phyloP scores from a whole-genome alignment of 225 moss, liverwort and hornwort species.

The Pseudisothecium myosuroides region DNA sequence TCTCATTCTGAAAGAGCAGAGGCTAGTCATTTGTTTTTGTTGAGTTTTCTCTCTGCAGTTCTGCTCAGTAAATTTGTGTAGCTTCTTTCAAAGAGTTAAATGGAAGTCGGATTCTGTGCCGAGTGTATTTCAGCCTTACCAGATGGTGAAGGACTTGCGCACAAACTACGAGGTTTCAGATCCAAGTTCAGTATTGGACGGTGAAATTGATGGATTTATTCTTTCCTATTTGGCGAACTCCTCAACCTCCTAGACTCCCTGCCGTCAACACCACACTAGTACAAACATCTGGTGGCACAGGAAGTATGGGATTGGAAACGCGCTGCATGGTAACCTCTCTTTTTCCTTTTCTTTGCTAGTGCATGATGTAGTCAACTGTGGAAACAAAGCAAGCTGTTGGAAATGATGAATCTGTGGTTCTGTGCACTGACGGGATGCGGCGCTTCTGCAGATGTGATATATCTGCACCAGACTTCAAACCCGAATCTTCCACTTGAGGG shows the following conservation, averaged over 20 bases:
- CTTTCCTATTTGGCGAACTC: slow-evolving; percentile 57
- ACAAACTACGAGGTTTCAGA: slow-evolving; percentile 81
- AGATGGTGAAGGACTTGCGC: slow-evolving; percentile 94
- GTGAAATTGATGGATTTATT: slow-evolving; percentile 81
- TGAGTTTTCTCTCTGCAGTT: neutral
- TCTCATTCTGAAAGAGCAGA: neutral
- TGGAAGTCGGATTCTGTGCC: neutral
- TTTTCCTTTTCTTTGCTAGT: neutral
- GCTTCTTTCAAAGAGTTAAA: neutral
- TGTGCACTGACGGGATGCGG: neutral
- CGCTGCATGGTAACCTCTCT: neutral
- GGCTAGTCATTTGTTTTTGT: neutral
- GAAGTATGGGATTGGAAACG: neutral
- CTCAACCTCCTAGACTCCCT: slow-evolving; percentile 6
- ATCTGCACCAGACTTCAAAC: neutral
- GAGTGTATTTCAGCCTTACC: slow-evolving; percentile 62
- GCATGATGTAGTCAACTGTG: neutral
- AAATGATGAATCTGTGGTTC: neutral
- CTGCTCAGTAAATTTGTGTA: neutral
- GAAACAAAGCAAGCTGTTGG: neutral
- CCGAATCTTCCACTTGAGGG: neutral
- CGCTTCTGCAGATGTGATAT: neutral
- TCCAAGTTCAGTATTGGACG: slow-evolving; percentile 72
- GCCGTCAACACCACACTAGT: neutral
- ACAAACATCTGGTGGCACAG: neutral